Conservation (phyloP, 2,329 filamentous ascomycete genomes). For the Niveomyces coronatus region DNA sequence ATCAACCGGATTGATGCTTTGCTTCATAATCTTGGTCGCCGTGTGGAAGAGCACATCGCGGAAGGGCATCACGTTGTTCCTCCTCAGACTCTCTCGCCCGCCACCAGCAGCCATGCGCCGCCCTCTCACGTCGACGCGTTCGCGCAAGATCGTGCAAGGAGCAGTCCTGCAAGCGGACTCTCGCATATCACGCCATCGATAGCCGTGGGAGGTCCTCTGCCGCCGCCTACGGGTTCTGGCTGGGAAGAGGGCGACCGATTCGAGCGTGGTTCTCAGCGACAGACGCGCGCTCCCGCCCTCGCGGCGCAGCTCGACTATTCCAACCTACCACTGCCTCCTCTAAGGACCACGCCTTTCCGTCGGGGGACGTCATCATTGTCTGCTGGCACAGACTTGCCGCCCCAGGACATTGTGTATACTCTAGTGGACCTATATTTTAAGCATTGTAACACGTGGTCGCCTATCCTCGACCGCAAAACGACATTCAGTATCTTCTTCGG, state of each 20-base stretch:
- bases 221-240: not conserved
- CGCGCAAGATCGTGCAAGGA: conserved; percentile 14
- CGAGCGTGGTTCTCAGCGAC: not conserved
- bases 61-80: conserved; percentile 20
- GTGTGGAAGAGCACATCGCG: conserved; percentile 32
- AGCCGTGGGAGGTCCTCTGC: conserved; percentile 9
- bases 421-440: conserved; percentile 54
- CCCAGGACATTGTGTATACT: conserved; percentile 49
- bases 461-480: conserved; percentile 33
- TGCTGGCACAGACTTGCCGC: conserved; percentile 40
- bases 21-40: conserved; percentile 30
- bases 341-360: conserved; percentile 8
- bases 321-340: conserved; percentile 1
- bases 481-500: conserved; percentile 31
- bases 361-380: conserved; percentile 21
- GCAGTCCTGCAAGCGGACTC: conserved; percentile 13
- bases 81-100: conserved; percentile 20
- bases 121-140: conserved; percentile 20
- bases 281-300: not conserved
- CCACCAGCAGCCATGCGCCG: conserved; percentile 26
- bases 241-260: conserved; percentile 7
- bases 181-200: conserved; percentile 3
- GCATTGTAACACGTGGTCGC: conserved; percentile 51
- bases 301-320: not conserved
- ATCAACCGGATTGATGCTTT: conserved; percentile 41